Evolutionary conservation across 176 grass and related monocot genomes (phyloP), one percentile per base, ranked within the genome.

Genomic region (Phragmites australis): DNA sequence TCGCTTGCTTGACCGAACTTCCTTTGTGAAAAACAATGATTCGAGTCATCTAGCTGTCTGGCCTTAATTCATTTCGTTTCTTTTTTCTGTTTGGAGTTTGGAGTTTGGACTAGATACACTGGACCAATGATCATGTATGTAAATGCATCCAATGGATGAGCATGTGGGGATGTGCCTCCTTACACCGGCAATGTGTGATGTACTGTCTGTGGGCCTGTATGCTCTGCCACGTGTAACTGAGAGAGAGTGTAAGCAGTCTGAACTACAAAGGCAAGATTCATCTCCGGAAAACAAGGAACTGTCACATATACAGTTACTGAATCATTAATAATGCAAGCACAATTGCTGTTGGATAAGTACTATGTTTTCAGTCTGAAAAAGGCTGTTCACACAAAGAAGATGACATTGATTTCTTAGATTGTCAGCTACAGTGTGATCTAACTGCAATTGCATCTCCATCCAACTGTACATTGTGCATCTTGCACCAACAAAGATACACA

Each of bases 61-160:
- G 14, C 3, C 1, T 29, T 58, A 23, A 58, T 26, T 26, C 14
- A 25, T 26, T 27, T 58, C 23, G 27, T 27, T 67, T 25, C 42
- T 63, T 47, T 21, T 72, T 75, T 31, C 8, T 41, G 17, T 23
- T 23, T 47, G 50, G 29, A 6, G 16, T 2, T 12, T 32, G 29
- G 32, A 6, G 16, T 2, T 17, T 3, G 85, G 42, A 82, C 65
- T 71, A 39, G 73, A n/a, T 64, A 22, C 86, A 56, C 30, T 78
- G 57, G 65, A 82, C 39, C 65, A 64, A 54, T 66, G 19, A 62
- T 79, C 22, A 43, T 72, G 55, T 3, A 51, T 40, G 23, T n/a
- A 62, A 18, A 58, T 44, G 4, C 44, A 77, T 12, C 2, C 23
- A 61, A 73, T 65, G 58, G 48, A 64, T 73, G 45, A 25, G 6